Evolutionary conservation across 306 rosid genomes (phyloP).

Genomic region (Morella rubra): DNA sequence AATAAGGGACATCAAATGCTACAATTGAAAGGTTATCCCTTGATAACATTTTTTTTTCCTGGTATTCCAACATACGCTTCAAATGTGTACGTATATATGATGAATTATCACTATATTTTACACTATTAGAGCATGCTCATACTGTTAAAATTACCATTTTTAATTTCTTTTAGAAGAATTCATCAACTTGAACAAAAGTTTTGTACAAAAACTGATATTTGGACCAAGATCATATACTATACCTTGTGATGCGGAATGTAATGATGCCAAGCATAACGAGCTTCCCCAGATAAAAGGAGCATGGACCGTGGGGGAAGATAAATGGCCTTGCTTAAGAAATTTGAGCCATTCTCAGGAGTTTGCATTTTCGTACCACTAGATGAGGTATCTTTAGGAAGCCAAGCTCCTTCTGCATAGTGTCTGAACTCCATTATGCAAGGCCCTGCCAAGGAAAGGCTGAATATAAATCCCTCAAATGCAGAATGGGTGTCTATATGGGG

Average conservation of each 20-base stretch:
- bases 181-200: background rate
- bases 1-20: background rate
- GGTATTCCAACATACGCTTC: background rate
- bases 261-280: slow-evolving; percentile 90
- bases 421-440: slow-evolving; percentile 99
- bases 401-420: slow-evolving; percentile 47
- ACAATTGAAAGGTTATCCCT: background rate
- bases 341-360: slow-evolving; percentile 44
- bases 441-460: slow-evolving; percentile 94
- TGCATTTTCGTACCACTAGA: slow-evolving; percentile 32
- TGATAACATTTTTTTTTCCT: background rate
- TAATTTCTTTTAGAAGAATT: background rate
- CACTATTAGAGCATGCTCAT: background rate
- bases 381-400: slow-evolving; percentile 47
- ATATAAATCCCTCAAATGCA: slow-evolving; percentile 92
- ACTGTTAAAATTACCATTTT: background rate
- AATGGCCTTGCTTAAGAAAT: slow-evolving; percentile 56
- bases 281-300: slow-evolving; percentile 85
- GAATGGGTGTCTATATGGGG: slow-evolving; percentile 98
- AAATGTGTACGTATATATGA: background rate
- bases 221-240: background rate
- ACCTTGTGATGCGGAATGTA: slow-evolving; percentile 96
- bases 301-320: slow-evolving; percentile 82
- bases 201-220: background rate
- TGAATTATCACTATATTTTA: background rate